These are phyloP conservation scores for Tricholoma bakamatsutake DNA, from an alignment of 768 basidiomycete genomes.

Conservation along the genomic window DNA sequence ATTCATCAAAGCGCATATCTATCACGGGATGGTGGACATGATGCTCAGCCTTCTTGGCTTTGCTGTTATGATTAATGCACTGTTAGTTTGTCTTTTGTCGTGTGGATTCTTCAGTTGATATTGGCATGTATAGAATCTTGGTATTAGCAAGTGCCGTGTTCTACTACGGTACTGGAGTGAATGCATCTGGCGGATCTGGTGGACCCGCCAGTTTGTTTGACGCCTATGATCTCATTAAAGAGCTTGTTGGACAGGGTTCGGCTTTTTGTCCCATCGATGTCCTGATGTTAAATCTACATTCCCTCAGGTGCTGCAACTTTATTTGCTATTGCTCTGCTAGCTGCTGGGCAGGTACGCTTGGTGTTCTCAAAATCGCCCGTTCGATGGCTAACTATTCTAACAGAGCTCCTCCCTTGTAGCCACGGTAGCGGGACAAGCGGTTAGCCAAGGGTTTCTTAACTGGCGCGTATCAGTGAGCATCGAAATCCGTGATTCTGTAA, in stretches of 20 bases:
- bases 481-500: slow-evolving; percentile 7
- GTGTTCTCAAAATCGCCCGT: neutral
- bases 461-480: slow-evolving; percentile 72
- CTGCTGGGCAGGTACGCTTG: slow-evolving; percentile 61
- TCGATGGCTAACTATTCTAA: neutral
- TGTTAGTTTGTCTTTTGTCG: slow-evolving; percentile 36
- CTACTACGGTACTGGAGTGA: slow-evolving; percentile 38
- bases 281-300: neutral
- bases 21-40: slow-evolving; percentile 63
- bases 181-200: slow-evolving; percentile 12
- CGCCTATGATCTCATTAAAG: slow-evolving; percentile 69
- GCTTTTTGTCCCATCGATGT: neutral
- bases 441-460: slow-evolving; percentile 84
- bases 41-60: slow-evolving; percentile 69
- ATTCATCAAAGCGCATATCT: slow-evolving; percentile 59
- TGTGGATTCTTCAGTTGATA: neutral
- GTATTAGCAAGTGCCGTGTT: slow-evolving; percentile 82
- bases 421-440: slow-evolving; percentile 85
- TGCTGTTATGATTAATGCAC: slow-evolving; percentile 83
- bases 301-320: slow-evolving; percentile 70
- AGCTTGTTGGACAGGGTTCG: slow-evolving; percentile 62
- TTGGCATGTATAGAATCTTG: slow-evolving; percentile 49
- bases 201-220: slow-evolving; percentile 75
- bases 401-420: slow-evolving; percentile 83
- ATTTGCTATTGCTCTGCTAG: slow-evolving; percentile 83